phyloP scores from a whole-genome alignment of 2,329 filamentous ascomycete species.

The Berkeleyomyces basicola region DNA sequence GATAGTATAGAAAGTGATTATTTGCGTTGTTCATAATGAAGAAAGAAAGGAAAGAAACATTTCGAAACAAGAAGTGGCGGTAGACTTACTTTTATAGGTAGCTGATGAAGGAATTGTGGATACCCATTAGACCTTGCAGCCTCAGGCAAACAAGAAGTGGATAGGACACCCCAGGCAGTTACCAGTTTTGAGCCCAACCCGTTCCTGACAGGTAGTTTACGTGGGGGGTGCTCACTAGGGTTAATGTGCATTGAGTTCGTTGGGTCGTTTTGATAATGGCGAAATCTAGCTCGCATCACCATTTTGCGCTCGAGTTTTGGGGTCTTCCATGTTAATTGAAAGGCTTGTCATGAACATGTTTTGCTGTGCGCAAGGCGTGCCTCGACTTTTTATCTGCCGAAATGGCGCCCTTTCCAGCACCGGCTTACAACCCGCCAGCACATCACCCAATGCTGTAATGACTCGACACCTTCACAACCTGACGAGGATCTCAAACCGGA shows the following conservation, averaged over 20 bases:
- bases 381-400: not conserved
- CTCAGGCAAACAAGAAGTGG: not conserved
- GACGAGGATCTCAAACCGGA: not conserved
- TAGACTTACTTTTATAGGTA: not conserved
- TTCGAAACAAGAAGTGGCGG: not conserved
- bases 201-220: no score
- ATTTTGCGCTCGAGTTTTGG: no score
- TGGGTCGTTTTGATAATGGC: no score
- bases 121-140: not conserved
- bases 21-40: slow-evolving; percentile 33
- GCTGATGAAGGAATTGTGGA: not conserved
- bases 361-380: not conserved
- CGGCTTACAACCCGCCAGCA: not conserved
- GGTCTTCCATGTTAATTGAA: no score
- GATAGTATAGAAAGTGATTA: slow-evolving; percentile 27
- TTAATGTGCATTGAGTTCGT: no score
- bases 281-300: no score
- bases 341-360: not conserved
- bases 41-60: slow-evolving; percentile 18
- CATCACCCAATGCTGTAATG: not conserved
- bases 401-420: not conserved
- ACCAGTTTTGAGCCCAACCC: no score
- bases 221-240: no score
- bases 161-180: not conserved
- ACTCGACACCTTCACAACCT: not conserved